A percentile compares a stretch with the other conserved stretches of the same genome.
phyloP scores from a whole-genome alignment of 352 stramenopile genomes.

The Globisporangium sylvaticum region DNA sequence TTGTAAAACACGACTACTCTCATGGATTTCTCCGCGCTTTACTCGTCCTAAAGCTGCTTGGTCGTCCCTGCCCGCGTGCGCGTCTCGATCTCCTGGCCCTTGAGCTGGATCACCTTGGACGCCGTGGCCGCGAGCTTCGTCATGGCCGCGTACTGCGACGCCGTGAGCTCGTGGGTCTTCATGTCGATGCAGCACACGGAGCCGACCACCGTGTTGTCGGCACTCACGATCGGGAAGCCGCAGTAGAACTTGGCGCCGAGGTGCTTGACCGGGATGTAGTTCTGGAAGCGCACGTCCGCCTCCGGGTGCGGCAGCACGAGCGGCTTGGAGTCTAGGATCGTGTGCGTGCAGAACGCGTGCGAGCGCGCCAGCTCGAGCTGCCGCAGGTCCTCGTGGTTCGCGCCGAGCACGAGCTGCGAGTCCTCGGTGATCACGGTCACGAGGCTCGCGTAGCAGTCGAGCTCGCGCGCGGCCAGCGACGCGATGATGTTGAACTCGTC shows the following conservation, averaged over 20 bases:
- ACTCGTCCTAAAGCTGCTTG: background rate
- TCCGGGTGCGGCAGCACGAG: slow-evolving; percentile 50
- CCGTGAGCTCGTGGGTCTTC: slow-evolving; percentile 28
- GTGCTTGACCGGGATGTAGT: slow-evolving; percentile 25
- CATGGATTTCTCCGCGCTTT: too few species aligned
- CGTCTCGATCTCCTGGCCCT: slow-evolving; percentile 5
- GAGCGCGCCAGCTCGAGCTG: slow-evolving; percentile 20
- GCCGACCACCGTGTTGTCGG: slow-evolving; percentile 22
- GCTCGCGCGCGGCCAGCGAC: slow-evolving; percentile 44
- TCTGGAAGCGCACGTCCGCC: slow-evolving; percentile 46
- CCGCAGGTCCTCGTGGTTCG: slow-evolving; percentile 21
- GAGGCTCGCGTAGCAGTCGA: slow-evolving; percentile 45
- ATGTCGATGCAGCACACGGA: slow-evolving; percentile 40
- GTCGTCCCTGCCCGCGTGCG: background rate
- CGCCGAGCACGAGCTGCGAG: slow-evolving; percentile 35
- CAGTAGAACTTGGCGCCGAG: slow-evolving; percentile 43
- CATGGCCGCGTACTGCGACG: slow-evolving; percentile 24
- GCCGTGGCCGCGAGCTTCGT: slow-evolving; percentile 40
- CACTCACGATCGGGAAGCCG: slow-evolving; percentile 27
- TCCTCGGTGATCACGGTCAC: slow-evolving; percentile 55
- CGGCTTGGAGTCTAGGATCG: slow-evolving; percentile 33
- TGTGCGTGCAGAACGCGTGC: slow-evolving; percentile 32
- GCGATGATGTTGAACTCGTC: slow-evolving; percentile 62
- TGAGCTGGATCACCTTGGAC: slow-evolving; percentile 28
- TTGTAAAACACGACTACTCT: too few species aligned